Percentiles rank a stretch among this genome's conserved stretches.
Conservation (phyloP, 768 basidiomycete genomes). For the Tephrocybe sp. region DNA sequence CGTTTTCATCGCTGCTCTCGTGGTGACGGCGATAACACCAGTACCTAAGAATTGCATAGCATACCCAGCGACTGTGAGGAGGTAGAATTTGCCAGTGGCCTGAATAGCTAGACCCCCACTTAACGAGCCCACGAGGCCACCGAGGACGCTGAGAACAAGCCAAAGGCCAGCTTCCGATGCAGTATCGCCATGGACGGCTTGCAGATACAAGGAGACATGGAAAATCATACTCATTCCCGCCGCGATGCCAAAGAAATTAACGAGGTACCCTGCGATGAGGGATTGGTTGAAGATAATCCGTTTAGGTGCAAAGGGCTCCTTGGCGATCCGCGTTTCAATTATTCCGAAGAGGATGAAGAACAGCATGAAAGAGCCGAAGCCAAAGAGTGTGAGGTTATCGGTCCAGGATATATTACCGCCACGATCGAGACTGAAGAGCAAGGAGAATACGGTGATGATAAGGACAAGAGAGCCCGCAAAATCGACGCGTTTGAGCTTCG, state of each 20-base stretch:
- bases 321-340: slow-evolving; percentile 49
- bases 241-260: slow-evolving; percentile 57
- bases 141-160: slow-evolving; percentile 49
- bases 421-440: slow-evolving; percentile 58
- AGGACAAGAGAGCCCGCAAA: slow-evolving; percentile 59
- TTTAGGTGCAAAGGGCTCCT: slow-evolving; percentile 61
- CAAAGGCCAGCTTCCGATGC: slow-evolving; percentile 52
- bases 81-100: slow-evolving; percentile 56
- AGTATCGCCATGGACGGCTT: slow-evolving; percentile 50
- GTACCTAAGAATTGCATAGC: slow-evolving; percentile 37
- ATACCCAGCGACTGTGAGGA: slow-evolving; percentile 46
- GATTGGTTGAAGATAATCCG: slow-evolving; percentile 50
- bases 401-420: slow-evolving; percentile 52
- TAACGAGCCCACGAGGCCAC: slow-evolving; percentile 49
- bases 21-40: slow-evolving; percentile 34
- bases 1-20: slow-evolving; percentile 38
- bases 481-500: slow-evolving; percentile 62
- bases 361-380: slow-evolving; percentile 33
- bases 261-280: slow-evolving; percentile 55
- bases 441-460: slow-evolving; percentile 52
- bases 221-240: slow-evolving; percentile 46
- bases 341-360: slow-evolving; percentile 38
- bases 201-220: slow-evolving; percentile 55
- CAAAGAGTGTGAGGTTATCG: slow-evolving; percentile 35
- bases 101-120: slow-evolving; percentile 55